Evolutionary conservation across 2,329 filamentous ascomycete genomes (phyloP).

Genomic region (Zelopaecilomyces penicillatus): DNA sequence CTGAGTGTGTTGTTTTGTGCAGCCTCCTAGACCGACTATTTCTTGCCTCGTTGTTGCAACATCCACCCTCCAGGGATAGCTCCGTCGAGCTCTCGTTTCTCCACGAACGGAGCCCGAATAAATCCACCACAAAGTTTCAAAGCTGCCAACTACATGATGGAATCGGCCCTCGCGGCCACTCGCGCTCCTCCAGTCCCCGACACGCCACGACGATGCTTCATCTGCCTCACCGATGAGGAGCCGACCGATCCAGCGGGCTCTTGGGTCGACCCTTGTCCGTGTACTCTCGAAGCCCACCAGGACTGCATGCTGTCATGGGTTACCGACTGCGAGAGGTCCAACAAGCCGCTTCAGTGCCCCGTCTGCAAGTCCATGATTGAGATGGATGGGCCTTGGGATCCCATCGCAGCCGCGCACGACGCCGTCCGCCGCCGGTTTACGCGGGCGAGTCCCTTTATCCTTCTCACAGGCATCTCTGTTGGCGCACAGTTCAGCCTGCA

Average conservation of each 20-base stretch:
- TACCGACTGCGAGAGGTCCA: slow-evolving; percentile 67
- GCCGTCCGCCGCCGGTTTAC: slow-evolving; percentile 47
- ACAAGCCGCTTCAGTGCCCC: slow-evolving; percentile 68
- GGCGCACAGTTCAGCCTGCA: slow-evolving; percentile 44
- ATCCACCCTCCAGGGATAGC: no score
- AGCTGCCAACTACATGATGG: no score
- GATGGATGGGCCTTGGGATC: slow-evolving; percentile 65
- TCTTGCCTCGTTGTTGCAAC: no score
- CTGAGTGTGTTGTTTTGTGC: no score
- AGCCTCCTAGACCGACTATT: no score
- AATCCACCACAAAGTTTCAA: no score
- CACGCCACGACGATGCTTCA: slow-evolving; percentile 46
- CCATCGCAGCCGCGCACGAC: slow-evolving; percentile 59
- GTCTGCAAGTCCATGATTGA: slow-evolving; percentile 80
- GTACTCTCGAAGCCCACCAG: slow-evolving; percentile 85
- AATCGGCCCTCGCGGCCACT: slow-evolving; percentile 10
- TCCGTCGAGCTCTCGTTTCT: no score
- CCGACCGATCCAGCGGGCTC: slow-evolving; percentile 38
- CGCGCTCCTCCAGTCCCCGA: slow-evolving; percentile 14
- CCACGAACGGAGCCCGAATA: no score
- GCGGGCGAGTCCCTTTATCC: slow-evolving; percentile 50
- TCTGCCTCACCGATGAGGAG: slow-evolving; percentile 51
- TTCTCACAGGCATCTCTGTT: slow-evolving; percentile 49
- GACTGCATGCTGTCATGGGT: slow-evolving; percentile 87
- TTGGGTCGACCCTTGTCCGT: slow-evolving; percentile 87